phyloP scores from a whole-genome alignment of 2,329 filamentous ascomycete species.

The Xylariaceae sp. region DNA sequence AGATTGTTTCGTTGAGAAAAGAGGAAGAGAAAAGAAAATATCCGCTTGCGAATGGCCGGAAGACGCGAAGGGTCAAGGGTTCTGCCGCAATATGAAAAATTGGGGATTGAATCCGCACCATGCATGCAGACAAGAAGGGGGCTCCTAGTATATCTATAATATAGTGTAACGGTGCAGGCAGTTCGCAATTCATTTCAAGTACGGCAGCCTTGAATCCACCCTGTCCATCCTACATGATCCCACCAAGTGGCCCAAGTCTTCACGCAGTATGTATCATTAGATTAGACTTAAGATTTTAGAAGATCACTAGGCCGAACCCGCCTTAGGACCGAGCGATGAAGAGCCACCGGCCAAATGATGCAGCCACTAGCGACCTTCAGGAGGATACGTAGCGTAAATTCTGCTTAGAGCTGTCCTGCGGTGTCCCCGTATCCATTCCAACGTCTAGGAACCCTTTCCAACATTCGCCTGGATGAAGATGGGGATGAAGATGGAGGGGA shows the following conservation, averaged over 20 bases:
- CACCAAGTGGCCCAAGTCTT: too few relatives aligned
- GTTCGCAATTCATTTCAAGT: conserved; percentile 23
- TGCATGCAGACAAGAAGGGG: conserved; percentile 24
- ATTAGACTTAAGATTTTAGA: conserved; percentile 10
- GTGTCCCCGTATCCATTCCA: conserved; percentile 6
- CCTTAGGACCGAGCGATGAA: conserved; percentile 17
- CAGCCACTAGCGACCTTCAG: conserved; percentile 10
- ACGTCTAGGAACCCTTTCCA: conserved; percentile 9
- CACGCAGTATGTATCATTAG: neutral
- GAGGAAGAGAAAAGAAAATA: conserved; percentile 13
- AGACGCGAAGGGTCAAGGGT: conserved; percentile 14
- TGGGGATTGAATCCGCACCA: conserved; percentile 27
- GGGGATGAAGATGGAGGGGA: conserved; percentile 10
- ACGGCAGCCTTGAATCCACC: conserved; percentile 23
- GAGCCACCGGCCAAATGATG: conserved; percentile 17
- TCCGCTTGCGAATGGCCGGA: conserved; percentile 2
- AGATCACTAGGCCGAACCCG: conserved; percentile 12
- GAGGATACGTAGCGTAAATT: conserved; percentile 1
- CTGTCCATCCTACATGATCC: conserved; percentile 24
- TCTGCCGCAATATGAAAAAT: conserved; percentile 29
- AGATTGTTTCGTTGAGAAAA: neutral
- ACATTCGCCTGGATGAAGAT: neutral
- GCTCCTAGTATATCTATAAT: conserved; percentile 19
- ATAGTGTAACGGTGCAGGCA: conserved; percentile 7
- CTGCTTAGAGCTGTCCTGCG: neutral